Evolutionary conservation across 192 early-diverging fungal genomes (phyloP).

Genomic region (Gryganskiella cystojenkinii): DNA sequence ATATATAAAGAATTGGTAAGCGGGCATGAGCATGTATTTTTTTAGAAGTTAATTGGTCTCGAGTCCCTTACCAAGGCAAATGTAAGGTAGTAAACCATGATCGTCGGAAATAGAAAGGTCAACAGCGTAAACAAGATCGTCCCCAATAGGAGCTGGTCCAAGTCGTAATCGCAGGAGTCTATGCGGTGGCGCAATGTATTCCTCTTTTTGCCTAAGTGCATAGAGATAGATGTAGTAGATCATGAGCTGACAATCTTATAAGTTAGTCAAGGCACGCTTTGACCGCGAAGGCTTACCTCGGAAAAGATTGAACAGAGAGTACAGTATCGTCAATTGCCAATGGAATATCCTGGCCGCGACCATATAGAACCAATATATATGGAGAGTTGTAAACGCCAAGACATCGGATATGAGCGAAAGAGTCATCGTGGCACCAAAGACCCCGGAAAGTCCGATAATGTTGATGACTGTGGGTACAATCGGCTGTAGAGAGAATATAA

Average conservation of each 20-base stretch:
- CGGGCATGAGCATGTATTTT: background rate
- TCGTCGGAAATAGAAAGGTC: constrained; percentile 95
- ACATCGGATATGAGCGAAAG: constrained; percentile 88
- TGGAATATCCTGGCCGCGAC: constrained; percentile 93
- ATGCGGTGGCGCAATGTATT: constrained; percentile 93
- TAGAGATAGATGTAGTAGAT: background rate
- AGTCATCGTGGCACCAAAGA: constrained; percentile 87
- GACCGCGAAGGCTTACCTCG: constrained; percentile 81
- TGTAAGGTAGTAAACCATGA: constrained; percentile 91
- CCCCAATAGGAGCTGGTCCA: constrained; percentile 95
- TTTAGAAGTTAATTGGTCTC: too few species aligned
- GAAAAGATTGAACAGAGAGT: constrained; percentile 93
- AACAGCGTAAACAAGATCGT: constrained; percentile 94
- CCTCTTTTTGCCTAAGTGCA: constrained; percentile 72
- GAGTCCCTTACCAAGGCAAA: constrained; percentile 88
- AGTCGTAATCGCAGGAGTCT: constrained; percentile 92
- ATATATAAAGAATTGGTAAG: background rate
- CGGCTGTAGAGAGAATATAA: constrained; percentile 57
- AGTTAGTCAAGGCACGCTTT: too few species aligned
- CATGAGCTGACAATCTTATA: too few species aligned
- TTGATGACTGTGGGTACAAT: constrained; percentile 72
- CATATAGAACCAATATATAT: constrained; percentile 96
- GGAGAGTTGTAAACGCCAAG: constrained; percentile 84
- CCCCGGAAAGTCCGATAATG: constrained; percentile 78
- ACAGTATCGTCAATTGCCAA: constrained; percentile 89